A percentile compares a stretch with the other conserved stretches of the same genome.
Conservation (phyloP, 805 yeast species). For the Candida nonsorbophila region DNA sequence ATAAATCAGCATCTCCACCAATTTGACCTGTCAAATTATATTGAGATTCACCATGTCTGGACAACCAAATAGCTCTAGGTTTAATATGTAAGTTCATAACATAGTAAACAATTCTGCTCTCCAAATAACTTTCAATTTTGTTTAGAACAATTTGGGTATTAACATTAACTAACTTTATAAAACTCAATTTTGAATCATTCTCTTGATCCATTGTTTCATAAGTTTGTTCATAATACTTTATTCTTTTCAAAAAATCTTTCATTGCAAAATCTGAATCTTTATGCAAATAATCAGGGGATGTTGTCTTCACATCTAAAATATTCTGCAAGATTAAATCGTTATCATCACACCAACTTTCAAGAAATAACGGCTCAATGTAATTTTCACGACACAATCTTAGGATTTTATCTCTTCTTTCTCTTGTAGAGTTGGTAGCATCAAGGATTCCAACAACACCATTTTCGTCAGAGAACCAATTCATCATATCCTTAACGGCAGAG, state of each 20-base stretch:
- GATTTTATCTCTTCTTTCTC: constrained; percentile 61
- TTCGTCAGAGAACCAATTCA: constrained; percentile 78
- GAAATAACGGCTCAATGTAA: constrained; percentile 81
- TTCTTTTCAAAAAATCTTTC: constrained; percentile 66
- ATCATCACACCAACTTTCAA: constrained; percentile 90
- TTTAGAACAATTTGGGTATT: constrained; percentile 86
- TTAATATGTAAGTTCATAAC: constrained; percentile 93
- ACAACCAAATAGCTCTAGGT: constrained; percentile 88
- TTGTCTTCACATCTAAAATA: constrained; percentile 78
- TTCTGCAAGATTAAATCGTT: constrained; percentile 71
- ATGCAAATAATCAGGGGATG: constrained; percentile 76
- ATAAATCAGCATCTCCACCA: constrained; percentile 89
- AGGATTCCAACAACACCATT: constrained; percentile 86
- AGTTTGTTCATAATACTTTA: constrained; percentile 62
- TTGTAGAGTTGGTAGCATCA: constrained; percentile 90
- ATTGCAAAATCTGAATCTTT: constrained; percentile 69
- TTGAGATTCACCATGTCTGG: constrained; percentile 93
- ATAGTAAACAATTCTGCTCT: constrained; percentile 89
- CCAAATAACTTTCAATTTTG: constrained; percentile 80
- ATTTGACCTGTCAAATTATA: constrained; percentile 91
- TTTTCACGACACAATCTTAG: constrained; percentile 56
- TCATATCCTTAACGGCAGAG: constrained; percentile 71
- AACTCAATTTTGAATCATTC: constrained; percentile 63
- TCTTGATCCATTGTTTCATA: constrained; percentile 71
- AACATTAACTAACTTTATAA: constrained; percentile 80